Conservation (phyloP, 768 basidiomycete species). For the Leucosporidium creatinivorum region DNA sequence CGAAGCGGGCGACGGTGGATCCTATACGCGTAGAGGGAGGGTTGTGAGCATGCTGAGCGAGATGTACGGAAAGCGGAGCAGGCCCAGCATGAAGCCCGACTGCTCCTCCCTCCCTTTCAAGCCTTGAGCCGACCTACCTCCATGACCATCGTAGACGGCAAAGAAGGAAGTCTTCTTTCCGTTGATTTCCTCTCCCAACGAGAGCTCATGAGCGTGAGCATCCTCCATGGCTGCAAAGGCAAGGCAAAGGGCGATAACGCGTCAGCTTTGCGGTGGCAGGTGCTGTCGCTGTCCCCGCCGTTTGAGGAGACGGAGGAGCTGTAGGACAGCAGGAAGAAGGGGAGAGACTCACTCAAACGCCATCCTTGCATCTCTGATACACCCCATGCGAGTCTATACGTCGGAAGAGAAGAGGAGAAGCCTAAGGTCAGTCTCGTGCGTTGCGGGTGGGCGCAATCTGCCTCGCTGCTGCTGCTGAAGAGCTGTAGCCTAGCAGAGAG, state of each 20-base stretch:
- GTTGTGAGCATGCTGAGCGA: not conserved
- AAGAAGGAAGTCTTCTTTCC: slow-evolving; percentile 58
- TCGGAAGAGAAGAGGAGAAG: no score
- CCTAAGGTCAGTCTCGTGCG: not conserved
- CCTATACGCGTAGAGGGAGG: slow-evolving; percentile 47
- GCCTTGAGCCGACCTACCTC: slow-evolving; percentile 54
- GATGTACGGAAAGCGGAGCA: not conserved
- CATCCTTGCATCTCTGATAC: slow-evolving; percentile 99
- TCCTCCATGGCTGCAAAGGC: slow-evolving; percentile 82
- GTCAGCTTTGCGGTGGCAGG: not conserved
- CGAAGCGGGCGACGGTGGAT: slow-evolving; percentile 73
- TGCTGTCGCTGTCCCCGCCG: not conserved
- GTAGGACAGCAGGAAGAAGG: not conserved
- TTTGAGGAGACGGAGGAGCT: not conserved
- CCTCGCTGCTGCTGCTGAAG: no score
- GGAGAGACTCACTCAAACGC: slow-evolving; percentile 83
- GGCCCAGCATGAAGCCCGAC: not conserved
- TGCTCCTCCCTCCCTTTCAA: not conserved
- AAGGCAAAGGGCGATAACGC: not conserved
- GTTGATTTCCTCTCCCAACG: slow-evolving; percentile 19
- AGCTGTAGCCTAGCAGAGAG: not conserved
- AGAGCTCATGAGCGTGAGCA: slow-evolving; percentile 52
- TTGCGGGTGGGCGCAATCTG: not conserved
- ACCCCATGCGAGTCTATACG: slow-evolving; percentile 51
- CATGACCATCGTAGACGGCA: slow-evolving; percentile 97